Evolutionary conservation across 345 rosid species (phyloP), one percentile per base, ranked within the genome.

Genomic region (Moricandia arvensis): DNA sequence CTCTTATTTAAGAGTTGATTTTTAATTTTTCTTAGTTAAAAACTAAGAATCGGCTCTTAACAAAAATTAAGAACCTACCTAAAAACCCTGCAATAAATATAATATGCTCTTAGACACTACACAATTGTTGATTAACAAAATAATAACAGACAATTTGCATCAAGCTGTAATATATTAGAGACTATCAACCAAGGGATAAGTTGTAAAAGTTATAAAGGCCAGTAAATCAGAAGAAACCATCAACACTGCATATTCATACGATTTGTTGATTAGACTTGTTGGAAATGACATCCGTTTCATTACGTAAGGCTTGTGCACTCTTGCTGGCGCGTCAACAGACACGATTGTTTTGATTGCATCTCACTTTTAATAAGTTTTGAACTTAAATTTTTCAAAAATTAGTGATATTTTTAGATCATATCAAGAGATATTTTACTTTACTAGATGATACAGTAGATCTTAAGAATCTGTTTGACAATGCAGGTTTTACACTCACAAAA

Each of bases 271-370:
- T 58, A 43, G 72, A 77, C 72, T 62, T 10, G 27, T 1, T 45
- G 65, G 16, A n/a, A 21, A 21, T 31, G 38, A 45, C 61, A 71
- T 47, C 66, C 15, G 67, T 63, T 54, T 16, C 76, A 77, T 77
- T 77, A 72, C 59, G 75, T 54, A 63, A 53, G 69, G 41, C 27
- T 37, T 8, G 11, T 67, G 43, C 66, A 65, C 66, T 29, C 6
- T 29, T 45, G 71, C 58, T 76, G 65, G 27, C 71, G 27, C 71
- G 76, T 77, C 76, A 65, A 63, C 37, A 66, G 71, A 77, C 65
- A 58, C 54, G 70, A 76, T 63, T 63, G 70, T 43, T 35, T 43
- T 70, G 27, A 41, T 30, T n/a, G n/a, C 66, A 61, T 33, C 45
- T 34, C n/a, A 17, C 66, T 16, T 61, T 24, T 8, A 12, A 11